Conservation (phyloP, 116 monocot genomes). For the Phalaenopsis hybrid region DNA sequence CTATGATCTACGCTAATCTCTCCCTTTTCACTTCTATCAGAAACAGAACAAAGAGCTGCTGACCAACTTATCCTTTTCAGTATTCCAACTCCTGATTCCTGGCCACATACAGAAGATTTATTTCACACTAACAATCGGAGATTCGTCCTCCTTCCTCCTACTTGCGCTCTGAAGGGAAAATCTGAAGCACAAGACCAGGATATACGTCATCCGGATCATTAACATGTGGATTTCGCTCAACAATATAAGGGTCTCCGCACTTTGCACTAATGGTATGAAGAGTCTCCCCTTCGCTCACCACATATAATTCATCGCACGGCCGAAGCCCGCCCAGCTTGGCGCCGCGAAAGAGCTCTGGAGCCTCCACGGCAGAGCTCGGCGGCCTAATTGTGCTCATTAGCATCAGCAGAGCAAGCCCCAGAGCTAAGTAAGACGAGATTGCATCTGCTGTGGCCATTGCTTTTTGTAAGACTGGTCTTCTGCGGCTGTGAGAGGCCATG, state of each 20-base stretch:
- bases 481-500: neutral
- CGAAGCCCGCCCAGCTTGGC: neutral
- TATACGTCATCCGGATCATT: constrained; percentile 79
- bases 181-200: constrained; percentile 75
- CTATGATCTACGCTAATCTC: too few relatives aligned
- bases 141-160: neutral
- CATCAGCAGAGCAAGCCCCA: constrained; percentile 29
- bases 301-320: constrained; percentile 75
- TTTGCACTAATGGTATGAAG: constrained; percentile 76
- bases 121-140: too few relatives aligned
- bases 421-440: constrained; percentile 23
- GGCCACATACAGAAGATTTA: too few relatives aligned
- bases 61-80: too few relatives aligned
- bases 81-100: too few relatives aligned
- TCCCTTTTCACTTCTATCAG: too few relatives aligned
- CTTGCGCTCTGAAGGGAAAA: constrained; percentile 22
- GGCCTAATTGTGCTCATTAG: constrained; percentile 31
- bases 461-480: neutral
- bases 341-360: neutral
- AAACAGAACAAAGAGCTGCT: too few relatives aligned
- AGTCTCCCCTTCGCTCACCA: constrained; percentile 81
- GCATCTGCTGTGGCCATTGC: constrained; percentile 24
- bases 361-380: neutral
- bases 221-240: constrained; percentile 81
- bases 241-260: constrained; percentile 79